Evolutionary conservation across 192 early-diverging fungal species (phyloP).

Genomic region (Coemansia brasiliensis): DNA sequence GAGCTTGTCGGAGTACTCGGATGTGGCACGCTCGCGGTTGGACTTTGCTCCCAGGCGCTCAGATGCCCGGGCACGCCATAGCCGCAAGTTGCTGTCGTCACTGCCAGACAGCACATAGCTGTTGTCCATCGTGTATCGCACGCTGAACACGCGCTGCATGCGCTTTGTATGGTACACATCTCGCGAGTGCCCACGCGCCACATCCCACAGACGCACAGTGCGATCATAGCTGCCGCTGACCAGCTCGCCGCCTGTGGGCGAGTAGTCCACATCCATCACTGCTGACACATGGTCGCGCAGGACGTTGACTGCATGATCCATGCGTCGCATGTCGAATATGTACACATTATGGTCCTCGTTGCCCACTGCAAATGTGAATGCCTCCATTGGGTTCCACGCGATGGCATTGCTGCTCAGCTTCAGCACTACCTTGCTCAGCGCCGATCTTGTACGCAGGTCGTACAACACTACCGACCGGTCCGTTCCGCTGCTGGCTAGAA

Average conservation of each 20-base stretch:
- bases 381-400: slow-evolving; percentile 99
- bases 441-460: slow-evolving; percentile 85
- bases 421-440: slow-evolving; percentile 84
- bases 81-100: slow-evolving; percentile 95
- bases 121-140: slow-evolving; percentile 90
- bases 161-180: slow-evolving; percentile 98
- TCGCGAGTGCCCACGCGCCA: slow-evolving; percentile 74
- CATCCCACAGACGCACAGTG: slow-evolving; percentile 85
- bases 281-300: slow-evolving; percentile 97
- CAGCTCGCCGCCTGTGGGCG: slow-evolving; percentile 94
- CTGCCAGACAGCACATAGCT: slow-evolving; percentile 93
- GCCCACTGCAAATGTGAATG: slow-evolving; percentile 89
- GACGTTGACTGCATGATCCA: slow-evolving; percentile 82
- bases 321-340: slow-evolving; percentile 96
- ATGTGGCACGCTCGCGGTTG: slow-evolving; percentile 72
- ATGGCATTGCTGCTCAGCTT: slow-evolving; percentile 91
- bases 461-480: slow-evolving; percentile 95
- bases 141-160: slow-evolving; percentile 96
- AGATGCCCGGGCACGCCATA: slow-evolving; percentile 95
- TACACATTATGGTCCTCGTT: slow-evolving; percentile 99
- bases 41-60: slow-evolving; percentile 78
- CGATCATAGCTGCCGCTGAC: slow-evolving; percentile 96
- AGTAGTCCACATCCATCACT: slow-evolving; percentile 96
- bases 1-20: slow-evolving; percentile 83
- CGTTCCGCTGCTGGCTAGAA: slow-evolving; percentile 89